Evolutionary conservation across 2,329 filamentous ascomycete species (phyloP).

Genomic region (Ophiostoma sp.): DNA sequence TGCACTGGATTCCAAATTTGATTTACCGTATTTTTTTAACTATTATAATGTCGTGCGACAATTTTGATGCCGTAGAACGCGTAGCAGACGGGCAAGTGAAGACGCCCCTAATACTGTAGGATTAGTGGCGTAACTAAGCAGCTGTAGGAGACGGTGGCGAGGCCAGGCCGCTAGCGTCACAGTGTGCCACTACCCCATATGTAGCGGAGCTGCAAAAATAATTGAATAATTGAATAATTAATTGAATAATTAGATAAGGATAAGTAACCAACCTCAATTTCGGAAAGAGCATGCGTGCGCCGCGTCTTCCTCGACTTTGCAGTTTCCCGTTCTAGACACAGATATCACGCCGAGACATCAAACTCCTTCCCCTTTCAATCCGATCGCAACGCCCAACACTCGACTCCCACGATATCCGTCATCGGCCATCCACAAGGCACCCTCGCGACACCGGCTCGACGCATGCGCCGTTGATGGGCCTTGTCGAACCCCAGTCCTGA

Average conservation of each 20-base stretch:
- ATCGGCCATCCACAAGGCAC: background rate
- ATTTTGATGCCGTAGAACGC: background rate
- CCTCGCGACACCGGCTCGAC: background rate
- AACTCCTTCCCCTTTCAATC: background rate
- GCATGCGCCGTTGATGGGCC: conserved; percentile 4
- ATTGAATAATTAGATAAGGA: background rate
- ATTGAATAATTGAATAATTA: background rate
- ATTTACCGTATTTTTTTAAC: conserved; percentile 18
- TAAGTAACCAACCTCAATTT: background rate
- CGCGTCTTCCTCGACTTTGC: background rate
- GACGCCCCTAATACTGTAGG: background rate
- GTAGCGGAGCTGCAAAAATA: background rate
- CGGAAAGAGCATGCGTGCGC: background rate
- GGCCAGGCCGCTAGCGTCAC: background rate
- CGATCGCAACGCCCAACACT: background rate
- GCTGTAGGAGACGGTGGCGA: background rate
- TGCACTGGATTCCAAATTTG: conserved; percentile 22
- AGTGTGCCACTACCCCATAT: background rate
- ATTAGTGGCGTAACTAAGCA: background rate
- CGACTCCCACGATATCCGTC: background rate
- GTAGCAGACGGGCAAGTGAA: background rate
- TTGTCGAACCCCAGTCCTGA: background rate
- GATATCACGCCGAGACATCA: background rate
- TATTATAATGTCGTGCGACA: background rate
- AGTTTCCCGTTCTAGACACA: background rate